phyloP scores from a whole-genome alignment of 768 basidiomycete species.

The Clitopilus passeckerianus region DNA sequence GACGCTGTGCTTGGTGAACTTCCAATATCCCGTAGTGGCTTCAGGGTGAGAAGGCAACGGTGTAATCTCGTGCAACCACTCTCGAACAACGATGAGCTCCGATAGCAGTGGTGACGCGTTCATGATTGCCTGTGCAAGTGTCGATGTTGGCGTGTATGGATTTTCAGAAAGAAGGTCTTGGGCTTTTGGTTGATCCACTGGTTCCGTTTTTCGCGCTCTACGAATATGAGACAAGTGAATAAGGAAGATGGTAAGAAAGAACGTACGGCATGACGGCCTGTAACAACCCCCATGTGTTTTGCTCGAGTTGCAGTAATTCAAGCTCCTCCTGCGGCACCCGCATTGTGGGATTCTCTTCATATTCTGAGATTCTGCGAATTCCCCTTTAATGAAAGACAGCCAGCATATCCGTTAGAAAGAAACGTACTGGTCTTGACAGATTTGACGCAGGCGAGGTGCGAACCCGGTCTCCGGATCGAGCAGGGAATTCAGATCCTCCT shows the following conservation, averaged over 20 bases:
- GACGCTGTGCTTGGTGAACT: conserved; percentile 72
- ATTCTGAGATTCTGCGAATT: conserved; percentile 44
- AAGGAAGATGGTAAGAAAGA: not conserved
- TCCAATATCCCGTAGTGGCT: conserved; percentile 79
- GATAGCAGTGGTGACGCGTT: conserved; percentile 58
- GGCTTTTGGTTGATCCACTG: conserved; percentile 41
- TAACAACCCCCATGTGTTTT: conserved; percentile 77
- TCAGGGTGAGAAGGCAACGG: conserved; percentile 58
- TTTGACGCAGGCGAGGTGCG: conserved; percentile 55
- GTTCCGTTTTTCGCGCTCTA: conserved; percentile 63
- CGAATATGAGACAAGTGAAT: not conserved
- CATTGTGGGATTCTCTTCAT: conserved; percentile 34
- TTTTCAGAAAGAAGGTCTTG: conserved; percentile 59
- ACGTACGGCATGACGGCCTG: conserved; percentile 76
- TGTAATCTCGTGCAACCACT: conserved; percentile 83
- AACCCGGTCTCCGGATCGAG: conserved; percentile 66
- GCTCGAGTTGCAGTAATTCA: conserved; percentile 64
- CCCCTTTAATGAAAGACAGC: not conserved
- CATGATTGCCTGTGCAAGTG: conserved; percentile 72
- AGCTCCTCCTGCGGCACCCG: conserved; percentile 43
- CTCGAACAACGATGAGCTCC: conserved; percentile 79
- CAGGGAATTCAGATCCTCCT: conserved; percentile 53
- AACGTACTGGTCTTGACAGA: conserved; percentile 55
- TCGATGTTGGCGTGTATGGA: conserved; percentile 77
- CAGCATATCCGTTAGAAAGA: not conserved